phyloP scores from a whole-genome alignment of 371 early-diverging fungal species.

The Catenaria anguillulae region DNA sequence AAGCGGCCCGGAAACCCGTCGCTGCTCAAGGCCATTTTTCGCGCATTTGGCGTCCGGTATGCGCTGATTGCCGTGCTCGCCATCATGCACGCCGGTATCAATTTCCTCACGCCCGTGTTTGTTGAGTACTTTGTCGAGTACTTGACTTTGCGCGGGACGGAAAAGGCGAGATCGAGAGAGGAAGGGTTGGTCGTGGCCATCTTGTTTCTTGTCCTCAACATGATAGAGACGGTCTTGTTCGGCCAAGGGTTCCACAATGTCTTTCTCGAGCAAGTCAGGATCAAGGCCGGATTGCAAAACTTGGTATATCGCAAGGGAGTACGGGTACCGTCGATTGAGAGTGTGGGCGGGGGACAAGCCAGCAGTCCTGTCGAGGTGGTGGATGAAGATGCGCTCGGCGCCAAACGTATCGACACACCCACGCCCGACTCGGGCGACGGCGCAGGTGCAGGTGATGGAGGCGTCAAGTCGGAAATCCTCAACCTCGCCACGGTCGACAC shows the following conservation, averaged over 20 bases:
- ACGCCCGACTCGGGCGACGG: too few species aligned
- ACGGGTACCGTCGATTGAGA: neutral
- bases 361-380: too few species aligned
- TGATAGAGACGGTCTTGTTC: neutral
- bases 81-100: neutral
- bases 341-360: neutral
- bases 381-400: too few species aligned
- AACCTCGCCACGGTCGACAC: constrained; percentile 76
- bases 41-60: neutral
- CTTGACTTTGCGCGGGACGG: neutral
- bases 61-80: neutral
- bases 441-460: too few species aligned
- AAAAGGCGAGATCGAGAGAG: neutral
- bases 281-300: neutral
- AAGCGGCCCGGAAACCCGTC: neutral
- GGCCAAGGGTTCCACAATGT: neutral
- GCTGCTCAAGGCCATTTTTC: neutral
- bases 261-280: neutral
- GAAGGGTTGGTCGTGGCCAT: neutral
- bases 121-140: neutral
- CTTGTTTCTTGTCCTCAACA: neutral
- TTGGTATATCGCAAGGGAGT: neutral
- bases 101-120: neutral
- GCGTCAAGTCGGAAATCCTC: constrained; percentile 53
- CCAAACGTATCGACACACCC: too few species aligned